Evolutionary conservation across 331 rosid species (phyloP).

Genomic region (Rhamnella rubrinervis): DNA sequence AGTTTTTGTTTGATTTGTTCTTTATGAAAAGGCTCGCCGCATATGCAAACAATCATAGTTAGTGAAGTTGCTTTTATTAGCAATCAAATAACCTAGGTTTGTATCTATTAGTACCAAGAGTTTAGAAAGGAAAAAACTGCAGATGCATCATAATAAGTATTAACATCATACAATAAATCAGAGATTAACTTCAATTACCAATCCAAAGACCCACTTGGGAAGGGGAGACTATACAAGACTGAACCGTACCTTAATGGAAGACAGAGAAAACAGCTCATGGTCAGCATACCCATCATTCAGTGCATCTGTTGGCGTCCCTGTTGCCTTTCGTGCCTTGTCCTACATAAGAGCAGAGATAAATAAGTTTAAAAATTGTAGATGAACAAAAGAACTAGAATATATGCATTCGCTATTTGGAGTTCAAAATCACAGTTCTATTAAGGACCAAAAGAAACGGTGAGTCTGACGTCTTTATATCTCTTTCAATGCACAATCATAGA

Average conservation of each 20-base stretch:
- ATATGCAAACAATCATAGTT: too few species aligned
- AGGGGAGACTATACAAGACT: background rate
- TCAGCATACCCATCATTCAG: slow-evolving; percentile 72
- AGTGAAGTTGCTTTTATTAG: too few species aligned
- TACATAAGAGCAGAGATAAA: slow-evolving; percentile 23
- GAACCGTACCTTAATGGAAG: slow-evolving; percentile 77
- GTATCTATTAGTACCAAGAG: background rate
- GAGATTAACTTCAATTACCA: background rate
- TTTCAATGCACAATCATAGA: background rate
- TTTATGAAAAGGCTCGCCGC: too few species aligned
- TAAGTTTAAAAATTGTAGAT: slow-evolving; percentile 15
- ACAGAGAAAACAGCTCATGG: slow-evolving; percentile 72
- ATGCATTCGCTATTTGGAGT: background rate
- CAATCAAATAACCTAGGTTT: too few species aligned
- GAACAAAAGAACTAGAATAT: too few species aligned
- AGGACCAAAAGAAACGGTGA: background rate
- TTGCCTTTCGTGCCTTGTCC: slow-evolving; percentile 88
- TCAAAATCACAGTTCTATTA: background rate
- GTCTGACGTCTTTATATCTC: background rate
- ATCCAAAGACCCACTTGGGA: background rate
- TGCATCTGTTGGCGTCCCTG: slow-evolving; percentile 84
- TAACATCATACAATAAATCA: background rate
- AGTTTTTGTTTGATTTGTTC: too few species aligned
- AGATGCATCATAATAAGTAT: too few species aligned
- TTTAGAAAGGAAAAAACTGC: too few species aligned